A percentile compares a stretch with the other conserved stretches of the same genome.
Evolutionary conservation across 2,329 filamentous ascomycete genomes (phyloP).

Genomic region (Penicillium occitanis): DNA sequence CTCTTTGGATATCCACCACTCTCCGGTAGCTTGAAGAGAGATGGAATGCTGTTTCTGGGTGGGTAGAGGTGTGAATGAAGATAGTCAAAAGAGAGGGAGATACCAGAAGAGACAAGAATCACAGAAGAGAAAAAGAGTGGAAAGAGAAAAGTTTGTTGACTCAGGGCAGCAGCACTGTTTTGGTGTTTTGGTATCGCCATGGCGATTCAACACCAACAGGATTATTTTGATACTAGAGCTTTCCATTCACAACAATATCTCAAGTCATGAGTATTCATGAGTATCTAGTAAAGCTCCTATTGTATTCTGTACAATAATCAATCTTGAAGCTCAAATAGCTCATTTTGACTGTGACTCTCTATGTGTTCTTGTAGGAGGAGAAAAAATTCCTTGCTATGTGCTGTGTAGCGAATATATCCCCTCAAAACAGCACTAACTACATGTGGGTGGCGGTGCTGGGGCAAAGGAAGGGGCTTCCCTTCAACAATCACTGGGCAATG

Average conservation of each 20-base stretch:
- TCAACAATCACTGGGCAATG: no score
- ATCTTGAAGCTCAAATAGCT: background rate
- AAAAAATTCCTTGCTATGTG: no score
- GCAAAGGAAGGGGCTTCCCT: no score
- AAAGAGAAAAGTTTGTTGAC: background rate
- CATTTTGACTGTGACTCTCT: background rate
- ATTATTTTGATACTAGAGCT: background rate
- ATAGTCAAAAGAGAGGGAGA: background rate
- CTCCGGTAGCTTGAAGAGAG: background rate
- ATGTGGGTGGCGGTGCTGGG: no score
- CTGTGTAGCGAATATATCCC: no score
- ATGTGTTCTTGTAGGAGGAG: background rate
- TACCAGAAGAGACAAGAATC: background rate
- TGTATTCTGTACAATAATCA: background rate
- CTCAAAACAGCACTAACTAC: no score
- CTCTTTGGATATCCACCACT: background rate
- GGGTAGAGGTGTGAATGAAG: background rate
- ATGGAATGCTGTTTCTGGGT: background rate
- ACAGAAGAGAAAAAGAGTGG: background rate
- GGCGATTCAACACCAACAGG: background rate
- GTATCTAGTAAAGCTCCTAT: background rate
- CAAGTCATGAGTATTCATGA: background rate
- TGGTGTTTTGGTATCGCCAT: background rate
- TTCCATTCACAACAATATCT: background rate
- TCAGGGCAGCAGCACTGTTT: background rate